Evolutionary conservation across 192 early-diverging fungal species (phyloP).

Genomic region (Ambispora gerdemannii): DNA sequence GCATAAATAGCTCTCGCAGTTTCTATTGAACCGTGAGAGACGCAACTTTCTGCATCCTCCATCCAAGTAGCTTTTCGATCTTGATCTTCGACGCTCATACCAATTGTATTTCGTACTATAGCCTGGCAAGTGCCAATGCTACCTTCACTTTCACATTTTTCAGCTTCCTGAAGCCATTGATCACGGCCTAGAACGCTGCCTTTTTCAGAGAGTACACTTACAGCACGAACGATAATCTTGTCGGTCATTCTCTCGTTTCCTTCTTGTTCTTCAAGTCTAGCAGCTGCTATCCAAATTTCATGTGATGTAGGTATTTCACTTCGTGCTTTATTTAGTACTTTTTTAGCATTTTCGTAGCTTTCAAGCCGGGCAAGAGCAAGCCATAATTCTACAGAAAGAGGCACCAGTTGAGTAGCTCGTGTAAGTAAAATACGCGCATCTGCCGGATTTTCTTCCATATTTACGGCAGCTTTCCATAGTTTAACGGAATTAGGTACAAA

Average conservation of each 20-base stretch:
- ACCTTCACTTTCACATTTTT: slow-evolving; percentile 74
- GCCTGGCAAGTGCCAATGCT: slow-evolving; percentile 76
- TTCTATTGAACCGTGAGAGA: slow-evolving; percentile 56
- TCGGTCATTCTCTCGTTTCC: slow-evolving; percentile 63
- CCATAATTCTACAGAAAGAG: slow-evolving; percentile 90
- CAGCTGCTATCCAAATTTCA: slow-evolving; percentile 95
- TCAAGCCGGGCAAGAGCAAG: slow-evolving; percentile 91
- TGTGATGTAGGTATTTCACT: slow-evolving; percentile 79
- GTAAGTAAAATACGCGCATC: slow-evolving; percentile 89
- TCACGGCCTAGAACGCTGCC: slow-evolving; percentile 75
- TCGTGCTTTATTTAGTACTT: slow-evolving; percentile 89
- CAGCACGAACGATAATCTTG: slow-evolving; percentile 69
- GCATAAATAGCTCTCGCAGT: slow-evolving; percentile 89
- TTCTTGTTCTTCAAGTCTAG: slow-evolving; percentile 85
- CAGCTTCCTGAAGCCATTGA: slow-evolving; percentile 87
- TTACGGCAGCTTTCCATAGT: slow-evolving; percentile 90
- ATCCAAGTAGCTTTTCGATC: slow-evolving; percentile 81
- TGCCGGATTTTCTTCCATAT: slow-evolving; percentile 86
- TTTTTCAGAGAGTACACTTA: slow-evolving; percentile 59
- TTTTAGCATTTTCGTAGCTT: slow-evolving; percentile 80
- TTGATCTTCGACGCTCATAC: slow-evolving; percentile 71
- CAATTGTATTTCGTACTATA: slow-evolving; percentile 77
- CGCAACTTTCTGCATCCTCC: slow-evolving; percentile 82
- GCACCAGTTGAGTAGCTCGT: slow-evolving; percentile 92
- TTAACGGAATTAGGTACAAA: slow-evolving; percentile 87